These are phyloP conservation scores for Saccharomycopsis sp. DNA, from an alignment of 805 yeast species.

Conservation along the genomic window DNA sequence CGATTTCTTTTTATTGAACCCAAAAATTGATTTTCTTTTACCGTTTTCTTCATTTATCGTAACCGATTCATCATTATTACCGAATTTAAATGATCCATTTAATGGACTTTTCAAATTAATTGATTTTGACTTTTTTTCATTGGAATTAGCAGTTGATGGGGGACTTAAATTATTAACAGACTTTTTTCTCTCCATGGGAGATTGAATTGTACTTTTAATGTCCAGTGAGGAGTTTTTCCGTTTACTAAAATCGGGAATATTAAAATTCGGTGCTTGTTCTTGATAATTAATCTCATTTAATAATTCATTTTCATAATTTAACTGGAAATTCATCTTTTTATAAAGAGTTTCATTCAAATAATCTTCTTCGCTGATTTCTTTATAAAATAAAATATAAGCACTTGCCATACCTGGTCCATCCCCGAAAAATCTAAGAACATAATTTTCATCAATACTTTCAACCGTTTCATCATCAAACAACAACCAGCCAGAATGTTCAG, in stretches of 20 bases:
- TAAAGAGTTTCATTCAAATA: slow-evolving; percentile 23
- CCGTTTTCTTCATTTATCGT: too few species aligned
- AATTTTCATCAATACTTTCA: slow-evolving; percentile 73
- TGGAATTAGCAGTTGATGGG: not conserved
- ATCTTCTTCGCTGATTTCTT: slow-evolving; percentile 37
- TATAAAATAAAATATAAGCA: slow-evolving; percentile 83
- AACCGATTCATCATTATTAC: too few species aligned
- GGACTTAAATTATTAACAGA: not conserved
- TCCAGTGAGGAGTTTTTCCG: not conserved
- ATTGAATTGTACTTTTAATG: not conserved
- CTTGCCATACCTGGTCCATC: slow-evolving; percentile 81
- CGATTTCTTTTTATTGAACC: slow-evolving; percentile 8
- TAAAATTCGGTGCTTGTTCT: not conserved
- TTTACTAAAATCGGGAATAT: not conserved
- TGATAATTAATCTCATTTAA: too few species aligned
- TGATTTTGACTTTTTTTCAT: too few species aligned
- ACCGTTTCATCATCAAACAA: slow-evolving; percentile 94
- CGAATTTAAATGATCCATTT: not conserved
- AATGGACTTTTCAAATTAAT: not conserved
- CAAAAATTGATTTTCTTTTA: slow-evolving; percentile 16
- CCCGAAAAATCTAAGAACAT: slow-evolving; percentile 80
- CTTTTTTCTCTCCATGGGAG: not conserved
- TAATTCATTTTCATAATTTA: not conserved
- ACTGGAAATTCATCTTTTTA: slow-evolving; percentile 12
- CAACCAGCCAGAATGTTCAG: slow-evolving; percentile 75